phyloP scores from a whole-genome alignment of 176 grass and related monocot genomes.

The Echinochloa phyllopogon region DNA sequence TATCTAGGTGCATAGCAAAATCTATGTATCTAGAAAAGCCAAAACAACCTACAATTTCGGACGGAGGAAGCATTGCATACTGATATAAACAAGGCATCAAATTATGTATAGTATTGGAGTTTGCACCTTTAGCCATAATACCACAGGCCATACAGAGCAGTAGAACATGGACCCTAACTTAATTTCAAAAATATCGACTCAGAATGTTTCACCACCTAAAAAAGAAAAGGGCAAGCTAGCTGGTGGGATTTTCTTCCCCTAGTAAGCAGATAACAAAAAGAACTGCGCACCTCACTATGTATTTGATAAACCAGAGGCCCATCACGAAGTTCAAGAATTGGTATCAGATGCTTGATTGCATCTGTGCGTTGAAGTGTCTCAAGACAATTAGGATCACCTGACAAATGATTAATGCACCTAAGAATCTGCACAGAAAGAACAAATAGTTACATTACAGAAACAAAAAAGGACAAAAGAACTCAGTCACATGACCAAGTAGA shows the following conservation, averaged over 20 bases:
- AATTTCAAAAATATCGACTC: background rate
- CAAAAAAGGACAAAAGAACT: constrained; percentile 14
- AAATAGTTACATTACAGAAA: constrained; percentile 38
- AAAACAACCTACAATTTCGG: too few species aligned
- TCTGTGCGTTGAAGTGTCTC: constrained; percentile 97
- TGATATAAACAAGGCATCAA: background rate
- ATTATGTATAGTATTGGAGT: background rate
- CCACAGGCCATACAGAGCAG: background rate
- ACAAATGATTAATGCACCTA: constrained; percentile 98
- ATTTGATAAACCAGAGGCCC: constrained; percentile 91
- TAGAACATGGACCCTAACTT: background rate
- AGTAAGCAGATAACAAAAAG: constrained; percentile 19
- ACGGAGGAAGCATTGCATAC: background rate
- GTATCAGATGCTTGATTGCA: constrained; percentile 98
- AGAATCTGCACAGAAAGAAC: constrained; percentile 68
- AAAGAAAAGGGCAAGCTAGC: background rate
- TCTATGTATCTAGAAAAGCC: too few species aligned
- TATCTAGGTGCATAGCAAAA: too few species aligned
- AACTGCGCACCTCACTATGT: constrained; percentile 73
- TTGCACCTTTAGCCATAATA: constrained; percentile 4
- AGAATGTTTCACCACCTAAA: constrained; percentile 1
- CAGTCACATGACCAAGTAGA: constrained; percentile 37
- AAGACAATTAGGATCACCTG: constrained; percentile 94
- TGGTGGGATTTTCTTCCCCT: background rate
- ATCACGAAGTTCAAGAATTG: constrained; percentile 93